Evolutionary conservation across 495 filamentous ascomycete species (phyloP), one percentile per base, ranked within the genome.

Genomic region (Entonaema liquescens): DNA sequence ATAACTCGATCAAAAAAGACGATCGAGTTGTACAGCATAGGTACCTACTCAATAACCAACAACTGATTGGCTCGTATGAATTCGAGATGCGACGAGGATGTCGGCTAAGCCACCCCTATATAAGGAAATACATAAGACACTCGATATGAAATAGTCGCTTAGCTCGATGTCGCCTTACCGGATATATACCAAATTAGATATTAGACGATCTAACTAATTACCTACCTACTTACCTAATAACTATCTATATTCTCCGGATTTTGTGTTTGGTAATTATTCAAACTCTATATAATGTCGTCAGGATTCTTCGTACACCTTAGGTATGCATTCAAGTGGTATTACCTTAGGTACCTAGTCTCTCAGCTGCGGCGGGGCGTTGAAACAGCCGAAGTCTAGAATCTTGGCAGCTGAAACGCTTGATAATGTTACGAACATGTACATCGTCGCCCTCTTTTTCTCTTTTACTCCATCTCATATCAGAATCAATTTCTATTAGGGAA

Each of bases 321-420:
- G 5, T 9, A 33, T 33, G 5, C 31, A 9, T 6, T 33, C 31
- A 33, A 33, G 31, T 33, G 1, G 31, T 33, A 33, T 33, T 7
- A 33, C 5, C 31, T 6, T 33, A 33, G 5, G 31, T 44, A 38
- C 53, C 19, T 40, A n/a, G 36, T 35, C 15, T 66, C 44, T 67
- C 55, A 67, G 64, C 63, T 54, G 59, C 64, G 38, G 26, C 62
- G 53, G n/a, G 28, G 33, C 31, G 36, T 72, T 67, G 69, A 72
- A 72, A 72, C 69, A 36, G 23, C 42, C 13, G 31, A 56, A 59
- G 70, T 72, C 64, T 64, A 70, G 63, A 69, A 25, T 68, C 73
- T 75, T 75, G 73, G 73, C 73, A 68, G 53, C 59, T 75, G 73
- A 73, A 73, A 70, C 70, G 23, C 40, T 29, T 38, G 11, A 36